phyloP scores from a whole-genome alignment of 2,329 filamentous ascomycete species.

The Atkinsonella hypoxylon region DNA sequence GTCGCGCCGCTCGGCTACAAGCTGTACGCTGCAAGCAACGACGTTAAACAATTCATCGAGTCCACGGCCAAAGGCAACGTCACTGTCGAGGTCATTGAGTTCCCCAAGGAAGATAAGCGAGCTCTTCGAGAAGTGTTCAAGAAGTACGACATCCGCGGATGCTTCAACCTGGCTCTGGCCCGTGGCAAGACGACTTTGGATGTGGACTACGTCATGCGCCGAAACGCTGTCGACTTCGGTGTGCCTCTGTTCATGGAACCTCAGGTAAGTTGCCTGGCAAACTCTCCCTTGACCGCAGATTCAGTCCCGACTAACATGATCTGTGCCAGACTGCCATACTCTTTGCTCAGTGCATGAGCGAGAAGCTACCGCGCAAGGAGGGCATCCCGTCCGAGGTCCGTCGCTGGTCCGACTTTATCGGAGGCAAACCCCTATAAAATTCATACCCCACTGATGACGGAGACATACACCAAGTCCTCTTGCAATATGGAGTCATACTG shows the following conservation, averaged over 20 bases:
- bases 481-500: neutral
- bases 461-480: neutral
- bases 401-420: constrained; percentile 92
- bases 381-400: constrained; percentile 86
- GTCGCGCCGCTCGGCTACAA: constrained; percentile 87
- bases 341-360: constrained; percentile 93
- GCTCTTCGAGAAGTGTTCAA: constrained; percentile 88
- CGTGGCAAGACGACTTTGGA: constrained; percentile 76
- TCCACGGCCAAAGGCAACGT: constrained; percentile 52
- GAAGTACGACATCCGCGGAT: constrained; percentile 91
- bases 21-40: constrained; percentile 71
- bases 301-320: neutral
- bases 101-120: constrained; percentile 93
- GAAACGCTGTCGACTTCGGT: constrained; percentile 96
- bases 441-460: neutral
- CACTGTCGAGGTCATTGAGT: constrained; percentile 81
- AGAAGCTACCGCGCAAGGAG: constrained; percentile 81
- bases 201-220: constrained; percentile 95
- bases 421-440: constrained; percentile 59
- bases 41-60: constrained; percentile 79
- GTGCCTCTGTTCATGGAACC: constrained; percentile 98
- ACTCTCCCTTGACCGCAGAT: no score
- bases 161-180: constrained; percentile 84
- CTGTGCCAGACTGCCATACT: constrained; percentile 73
- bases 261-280: constrained; percentile 52